Percentiles rank a stretch among this genome's conserved stretches.
Conservation (phyloP, 805 yeast genomes). For the Pichia ethanolica region DNA sequence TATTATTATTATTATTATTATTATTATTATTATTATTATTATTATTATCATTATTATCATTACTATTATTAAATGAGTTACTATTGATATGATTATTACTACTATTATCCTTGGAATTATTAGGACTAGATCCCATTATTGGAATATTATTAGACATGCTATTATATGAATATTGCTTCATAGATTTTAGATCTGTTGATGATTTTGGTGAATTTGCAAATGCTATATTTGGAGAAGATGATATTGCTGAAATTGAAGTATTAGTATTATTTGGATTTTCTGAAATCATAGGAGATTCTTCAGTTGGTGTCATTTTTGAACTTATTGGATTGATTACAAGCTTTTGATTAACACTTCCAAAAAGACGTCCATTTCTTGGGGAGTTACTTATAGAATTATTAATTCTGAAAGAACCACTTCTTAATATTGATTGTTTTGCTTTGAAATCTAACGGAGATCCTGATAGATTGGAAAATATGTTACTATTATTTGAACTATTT, state of each 20-base stretch:
- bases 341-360: conserved; percentile 8
- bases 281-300: background rate
- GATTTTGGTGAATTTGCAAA: background rate
- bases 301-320: background rate
- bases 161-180: background rate
- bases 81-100: background rate
- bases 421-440: conserved; percentile 15
- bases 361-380: conserved; percentile 15
- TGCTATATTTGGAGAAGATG: background rate
- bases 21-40: background rate
- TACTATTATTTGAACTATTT: background rate
- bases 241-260: background rate
- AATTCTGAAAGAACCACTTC: conserved; percentile 21
- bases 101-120: background rate
- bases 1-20: background rate
- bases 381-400: conserved; percentile 22
- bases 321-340: background rate
- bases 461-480: background rate
- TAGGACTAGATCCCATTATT: background rate
- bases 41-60: background rate
- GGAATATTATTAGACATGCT: background rate
- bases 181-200: background rate
- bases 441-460: conserved; percentile 22
- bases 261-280: background rate
- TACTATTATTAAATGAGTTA: background rate